Base-by-base conservation (phyloP, 768 basidiomycete species). In the Xanthoconium purpureum region DNA sequence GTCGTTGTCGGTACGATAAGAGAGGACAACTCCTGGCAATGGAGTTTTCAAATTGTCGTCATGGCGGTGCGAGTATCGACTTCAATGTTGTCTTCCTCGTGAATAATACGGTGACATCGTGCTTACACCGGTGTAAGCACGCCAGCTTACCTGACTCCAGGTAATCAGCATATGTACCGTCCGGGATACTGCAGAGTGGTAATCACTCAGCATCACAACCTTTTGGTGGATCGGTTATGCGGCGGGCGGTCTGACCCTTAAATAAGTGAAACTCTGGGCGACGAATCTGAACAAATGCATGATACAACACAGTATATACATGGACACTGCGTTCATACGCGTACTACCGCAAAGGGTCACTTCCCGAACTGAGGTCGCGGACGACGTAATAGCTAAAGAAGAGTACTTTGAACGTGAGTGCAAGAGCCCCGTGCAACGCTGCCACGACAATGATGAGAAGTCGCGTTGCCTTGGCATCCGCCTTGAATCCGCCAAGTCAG, bases 381-480 rank as follows among this genome's bases (percentile, higher is more conserved):
- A 79, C 70, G 33, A 76, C 72, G 36, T 83, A 84, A 69, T 83
- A 83, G 54, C 76, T 80, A 68, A 89, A 84, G 76, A 89, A 89
- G 28, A 84, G 69, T 13, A 59, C 56, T 71, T 96, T 94, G 78
- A 98, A 90, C 9, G 87, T 83, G 40, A 98, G 75, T 0, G 94
- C 93, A 55, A 98, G 74, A 3, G 75, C 88, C 2, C 83, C 83
- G 64, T 99, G 96, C 15, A 98, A 73, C 4, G 77, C 75, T 1
- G 82, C 87, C 33, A 97, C 79, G 32, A 85, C 71, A 47, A 97
- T 75, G 63, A 97, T 88, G 28, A 98, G 71, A 6, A 96, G 82
- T 20, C 94, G 86, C 1, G 89, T 87, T 10, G 90, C 84, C 73
- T 89, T 96, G 61, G 88, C 86, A 75, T 93, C 94, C 55, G 91